Evolutionary conservation across 805 yeast species (phyloP), one percentile per base, ranked within the genome.

Genomic region (Wickerhamiella dianesei): DNA sequence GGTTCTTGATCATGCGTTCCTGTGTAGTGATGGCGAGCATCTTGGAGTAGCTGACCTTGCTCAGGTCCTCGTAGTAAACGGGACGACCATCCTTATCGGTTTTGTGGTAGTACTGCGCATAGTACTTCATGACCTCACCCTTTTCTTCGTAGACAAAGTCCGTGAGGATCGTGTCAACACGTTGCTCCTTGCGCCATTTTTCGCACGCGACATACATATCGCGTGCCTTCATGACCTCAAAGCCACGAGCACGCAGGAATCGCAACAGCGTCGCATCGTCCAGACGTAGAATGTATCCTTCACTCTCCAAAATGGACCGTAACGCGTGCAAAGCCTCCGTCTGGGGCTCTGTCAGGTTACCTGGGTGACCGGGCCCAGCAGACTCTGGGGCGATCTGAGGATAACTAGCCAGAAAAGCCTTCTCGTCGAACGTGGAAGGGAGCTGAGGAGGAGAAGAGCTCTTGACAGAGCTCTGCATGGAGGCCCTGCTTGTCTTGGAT

Each of bases 21-120:
- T 86, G 94, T 37, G 89, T 77, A 53, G 98, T 92, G 64, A 92
- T 77, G 68, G 85, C 84, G 71, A 83, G 77, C 94, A 92, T 83
- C 63, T 86, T 94, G 35, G 79, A 73, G 65, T 92, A 73, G 67
- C 89, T 84, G 51, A 92, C 96, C 45, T 80, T 70, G 47, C 98
- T 97, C 54, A 92, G 74, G 64, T 89, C 95, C 72, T 92, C 98
- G 58, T 82, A 73, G 68, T 92, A 92, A 43, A 87, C 81, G 4
- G 98, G 98, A 62, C 98, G 82, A 44, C 98, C 98, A 53, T 92
- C 98, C 59, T 75, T 84, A 66, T 92, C 98, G 32, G 89, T 85
- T 71, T 92, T 88, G 70, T 92, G 97, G 66, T 92, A 92, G 69
- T 88, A 92, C 69, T 88, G 96, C 35, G 98, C 98, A 65, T 92